Conservation (phyloP, 2,329 filamentous ascomycete genomes). For the Pleoardoris graminearum region DNA sequence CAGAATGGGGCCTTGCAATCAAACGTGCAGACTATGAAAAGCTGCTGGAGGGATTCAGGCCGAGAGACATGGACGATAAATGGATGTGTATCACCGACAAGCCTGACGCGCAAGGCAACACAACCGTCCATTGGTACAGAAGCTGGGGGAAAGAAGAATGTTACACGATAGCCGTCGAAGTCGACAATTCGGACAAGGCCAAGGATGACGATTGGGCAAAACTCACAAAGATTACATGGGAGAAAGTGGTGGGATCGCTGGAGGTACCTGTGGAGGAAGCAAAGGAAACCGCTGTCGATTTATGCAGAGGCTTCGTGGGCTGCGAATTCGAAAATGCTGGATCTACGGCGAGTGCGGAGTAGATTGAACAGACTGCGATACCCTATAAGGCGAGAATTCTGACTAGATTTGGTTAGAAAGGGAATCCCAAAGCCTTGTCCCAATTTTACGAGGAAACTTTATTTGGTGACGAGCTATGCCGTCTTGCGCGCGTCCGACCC, state of each 20-base stretch:
- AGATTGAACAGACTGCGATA: no score
- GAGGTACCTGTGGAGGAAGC: neutral
- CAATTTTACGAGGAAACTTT: no score
- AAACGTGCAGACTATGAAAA: neutral
- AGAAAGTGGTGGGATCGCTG: neutral
- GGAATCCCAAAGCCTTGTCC: no score
- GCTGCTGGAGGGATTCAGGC: neutral
- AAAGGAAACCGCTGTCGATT: neutral
- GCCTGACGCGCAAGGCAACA: slow-evolving; percentile 3
- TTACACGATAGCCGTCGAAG: neutral
- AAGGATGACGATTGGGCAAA: neutral
- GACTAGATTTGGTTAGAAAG: no score
- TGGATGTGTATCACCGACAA: neutral
- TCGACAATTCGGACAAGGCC: neutral
- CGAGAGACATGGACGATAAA: slow-evolving; percentile 2
- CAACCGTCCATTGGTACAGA: neutral
- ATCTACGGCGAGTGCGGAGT: neutral
- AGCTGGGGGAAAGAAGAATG: neutral
- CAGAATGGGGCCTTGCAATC: neutral
- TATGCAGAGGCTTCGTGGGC: neutral
- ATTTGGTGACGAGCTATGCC: no score
- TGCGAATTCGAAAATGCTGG: neutral
- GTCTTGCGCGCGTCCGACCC: no score
- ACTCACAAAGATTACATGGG: neutral
- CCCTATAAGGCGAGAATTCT: no score